phyloP scores from a whole-genome alignment of 495 filamentous ascomycete species.

The Hypoxylon cercidicola region DNA sequence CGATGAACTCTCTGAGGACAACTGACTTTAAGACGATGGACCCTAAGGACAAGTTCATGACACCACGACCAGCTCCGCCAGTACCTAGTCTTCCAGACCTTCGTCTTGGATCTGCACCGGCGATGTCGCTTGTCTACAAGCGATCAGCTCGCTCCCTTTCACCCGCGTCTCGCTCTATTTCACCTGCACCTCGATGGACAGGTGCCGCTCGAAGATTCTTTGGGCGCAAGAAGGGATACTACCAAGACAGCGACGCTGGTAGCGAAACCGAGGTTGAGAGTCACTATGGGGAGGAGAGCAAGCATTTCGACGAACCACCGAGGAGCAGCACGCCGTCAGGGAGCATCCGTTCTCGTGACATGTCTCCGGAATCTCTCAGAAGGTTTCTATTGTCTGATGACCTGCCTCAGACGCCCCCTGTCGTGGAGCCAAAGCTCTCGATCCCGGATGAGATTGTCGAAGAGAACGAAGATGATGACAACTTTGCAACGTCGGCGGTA shows the following conservation, averaged over 20 bases:
- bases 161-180: conserved; percentile 56
- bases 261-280: conserved; percentile 41
- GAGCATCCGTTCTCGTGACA: conserved; percentile 55
- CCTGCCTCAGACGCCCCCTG: conserved; percentile 36
- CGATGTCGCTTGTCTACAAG: conserved; percentile 57
- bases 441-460: conserved; percentile 66
- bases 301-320: conserved; percentile 37
- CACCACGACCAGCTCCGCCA: conserved; percentile 69
- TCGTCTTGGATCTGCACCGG: conserved; percentile 67
- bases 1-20: conserved; percentile 58
- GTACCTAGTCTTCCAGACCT: conserved; percentile 54
- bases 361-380: conserved; percentile 60
- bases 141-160: conserved; percentile 60
- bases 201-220: conserved; percentile 56
- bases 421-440: conserved; percentile 38
- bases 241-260: conserved; percentile 30
- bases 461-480: conserved; percentile 65
- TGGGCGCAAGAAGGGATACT: conserved; percentile 43
- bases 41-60: conserved; percentile 77
- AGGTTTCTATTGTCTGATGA: conserved; percentile 56
- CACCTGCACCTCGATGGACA: conserved; percentile 57
- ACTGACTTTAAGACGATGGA: conserved; percentile 76
- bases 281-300: conserved; percentile 26
- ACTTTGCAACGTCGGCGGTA: conserved; percentile 61
- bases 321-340: conserved; percentile 49